Conservation (phyloP, 2,329 filamentous ascomycete genomes). For the Penicillium polonicum region DNA sequence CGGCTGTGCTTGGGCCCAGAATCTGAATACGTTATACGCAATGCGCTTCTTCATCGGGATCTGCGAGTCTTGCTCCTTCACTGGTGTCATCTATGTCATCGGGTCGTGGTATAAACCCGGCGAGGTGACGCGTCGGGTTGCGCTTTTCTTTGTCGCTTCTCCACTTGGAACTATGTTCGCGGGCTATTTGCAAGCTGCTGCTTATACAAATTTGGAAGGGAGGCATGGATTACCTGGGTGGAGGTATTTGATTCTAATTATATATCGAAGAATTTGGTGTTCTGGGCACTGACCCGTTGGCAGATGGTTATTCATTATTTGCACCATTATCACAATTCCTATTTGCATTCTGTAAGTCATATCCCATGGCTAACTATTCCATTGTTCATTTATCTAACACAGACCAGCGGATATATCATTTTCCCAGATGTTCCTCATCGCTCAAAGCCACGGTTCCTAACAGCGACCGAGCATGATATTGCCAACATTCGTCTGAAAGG, state of each 20-base stretch:
- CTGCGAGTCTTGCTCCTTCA: slow-evolving; percentile 30
- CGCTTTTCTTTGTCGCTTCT: slow-evolving; percentile 19
- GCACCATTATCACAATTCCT: slow-evolving; percentile 24
- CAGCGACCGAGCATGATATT: slow-evolving; percentile 14
- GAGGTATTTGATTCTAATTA: slow-evolving; percentile 1
- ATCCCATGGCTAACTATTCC: neutral
- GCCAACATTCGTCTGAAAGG: slow-evolving; percentile 22
- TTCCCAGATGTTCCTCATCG: slow-evolving; percentile 35
- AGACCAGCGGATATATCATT: slow-evolving; percentile 20
- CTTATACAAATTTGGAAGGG: slow-evolving; percentile 19
- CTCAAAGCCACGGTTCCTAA: slow-evolving; percentile 15
- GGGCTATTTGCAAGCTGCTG: slow-evolving; percentile 18
- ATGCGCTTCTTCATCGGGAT: slow-evolving; percentile 1
- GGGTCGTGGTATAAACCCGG: slow-evolving; percentile 17
- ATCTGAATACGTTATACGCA: neutral
- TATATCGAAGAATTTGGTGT: neutral
- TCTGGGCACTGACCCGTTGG: neutral
- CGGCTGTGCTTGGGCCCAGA: slow-evolving; percentile 22
- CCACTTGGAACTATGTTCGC: slow-evolving; percentile 20
- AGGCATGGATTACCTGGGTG: slow-evolving; percentile 8
- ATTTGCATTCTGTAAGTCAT: slow-evolving; percentile 16
- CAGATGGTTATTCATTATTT: slow-evolving; percentile 35
- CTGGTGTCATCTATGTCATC: slow-evolving; percentile 27
- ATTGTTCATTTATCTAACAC: neutral
- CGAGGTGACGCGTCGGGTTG: slow-evolving; percentile 16